A percentile compares a stretch with the other conserved stretches of the same genome.
Evolutionary conservation across 257 asterid genomes (phyloP).

Genomic region (Plectranthus barbatus): DNA sequence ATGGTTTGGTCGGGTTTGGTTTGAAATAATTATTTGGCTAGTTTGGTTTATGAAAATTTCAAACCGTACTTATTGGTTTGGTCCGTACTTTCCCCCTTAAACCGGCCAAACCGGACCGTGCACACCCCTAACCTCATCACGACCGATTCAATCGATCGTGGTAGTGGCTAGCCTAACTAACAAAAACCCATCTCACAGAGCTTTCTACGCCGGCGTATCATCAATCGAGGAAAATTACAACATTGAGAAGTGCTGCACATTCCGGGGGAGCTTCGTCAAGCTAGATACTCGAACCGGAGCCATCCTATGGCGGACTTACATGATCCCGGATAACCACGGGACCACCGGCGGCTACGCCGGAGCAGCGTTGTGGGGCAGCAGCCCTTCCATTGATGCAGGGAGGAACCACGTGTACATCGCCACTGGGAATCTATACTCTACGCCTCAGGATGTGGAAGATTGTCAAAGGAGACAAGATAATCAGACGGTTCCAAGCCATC

Average conservation of each 20-base stretch:
- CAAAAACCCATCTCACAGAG: no score
- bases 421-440: constrained; percentile 48
- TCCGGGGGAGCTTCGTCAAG: constrained; percentile 45
- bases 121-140: no score
- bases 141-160: no score
- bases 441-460: constrained; percentile 21
- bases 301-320: constrained; percentile 37
- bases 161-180: no score
- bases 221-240: constrained; percentile 25
- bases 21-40: no score
- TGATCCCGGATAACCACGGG: constrained; percentile 34
- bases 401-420: constrained; percentile 40
- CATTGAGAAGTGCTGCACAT: constrained; percentile 34
- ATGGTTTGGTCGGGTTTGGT: no score
- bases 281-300: constrained; percentile 31
- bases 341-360: constrained; percentile 32
- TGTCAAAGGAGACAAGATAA: constrained; percentile 37
- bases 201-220: constrained; percentile 40
- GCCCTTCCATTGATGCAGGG: constrained; percentile 34
- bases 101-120: no score
- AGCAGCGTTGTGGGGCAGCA: constrained; percentile 52
- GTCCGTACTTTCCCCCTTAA: no score
- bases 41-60: no score
- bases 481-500: constrained; percentile 18
- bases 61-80: no score